These are phyloP conservation scores for Neocucurbitaria cava DNA, from an alignment of 2,329 filamentous ascomycete species.

Conservation along the genomic window DNA sequence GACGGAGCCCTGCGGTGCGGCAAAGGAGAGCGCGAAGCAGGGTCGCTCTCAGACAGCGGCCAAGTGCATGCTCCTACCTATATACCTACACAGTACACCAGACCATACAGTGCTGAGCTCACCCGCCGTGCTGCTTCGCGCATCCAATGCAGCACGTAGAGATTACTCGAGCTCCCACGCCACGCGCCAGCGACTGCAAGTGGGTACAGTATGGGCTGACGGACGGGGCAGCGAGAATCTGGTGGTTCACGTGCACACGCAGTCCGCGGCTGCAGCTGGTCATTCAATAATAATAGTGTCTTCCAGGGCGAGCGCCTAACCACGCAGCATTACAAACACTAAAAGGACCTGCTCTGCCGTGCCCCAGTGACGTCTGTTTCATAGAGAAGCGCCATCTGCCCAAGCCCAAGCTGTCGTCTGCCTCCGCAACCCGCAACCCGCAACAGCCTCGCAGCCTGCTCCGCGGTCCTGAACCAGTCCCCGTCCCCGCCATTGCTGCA, in stretches of 20 bases:
- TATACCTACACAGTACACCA: too few species aligned
- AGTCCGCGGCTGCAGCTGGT: slow-evolving; percentile 17
- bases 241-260: slow-evolving; percentile 29
- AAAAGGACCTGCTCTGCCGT: not conserved
- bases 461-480: slow-evolving; percentile 15
- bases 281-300: not conserved
- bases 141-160: slow-evolving; percentile 11
- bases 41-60: too few species aligned
- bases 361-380: slow-evolving; percentile 35
- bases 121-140: slow-evolving; percentile 7
- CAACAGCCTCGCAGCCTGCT: slow-evolving; percentile 19
- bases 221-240: slow-evolving; percentile 26
- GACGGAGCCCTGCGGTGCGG: not conserved
- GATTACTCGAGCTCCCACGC: slow-evolving; percentile 24
- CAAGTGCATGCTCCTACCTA: too few species aligned
- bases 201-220: slow-evolving; percentile 31
- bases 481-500: not conserved
- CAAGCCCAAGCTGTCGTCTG: slow-evolving; percentile 22
- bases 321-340: slow-evolving; percentile 4
- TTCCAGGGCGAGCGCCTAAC: slow-evolving; percentile 1
- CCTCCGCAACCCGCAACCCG: too few species aligned
- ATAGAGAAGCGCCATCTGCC: slow-evolving; percentile 24
- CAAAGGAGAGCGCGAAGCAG: not conserved
- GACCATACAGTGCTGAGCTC: slow-evolving; percentile 2
- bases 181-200: slow-evolving; percentile 31